Conservation (phyloP, 495 filamentous ascomycete genomes). For the Sporormia fimetaria region DNA sequence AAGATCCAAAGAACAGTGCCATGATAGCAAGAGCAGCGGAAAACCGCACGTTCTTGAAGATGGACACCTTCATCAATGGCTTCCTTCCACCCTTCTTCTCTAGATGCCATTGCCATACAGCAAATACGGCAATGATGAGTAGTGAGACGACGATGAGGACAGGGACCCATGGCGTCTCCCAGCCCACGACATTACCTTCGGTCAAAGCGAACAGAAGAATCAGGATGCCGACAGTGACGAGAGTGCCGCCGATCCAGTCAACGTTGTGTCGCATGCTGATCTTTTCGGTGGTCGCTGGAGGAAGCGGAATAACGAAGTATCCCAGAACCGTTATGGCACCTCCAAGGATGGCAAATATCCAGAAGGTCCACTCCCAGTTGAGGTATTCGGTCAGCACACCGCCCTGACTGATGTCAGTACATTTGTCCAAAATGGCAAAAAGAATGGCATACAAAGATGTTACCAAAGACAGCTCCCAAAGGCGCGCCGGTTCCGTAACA, state of each 20-base stretch:
- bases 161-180: constrained; percentile 54
- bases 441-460: constrained; percentile 32
- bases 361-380: constrained; percentile 49
- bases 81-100: constrained; percentile 37
- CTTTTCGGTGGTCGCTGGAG: constrained; percentile 5
- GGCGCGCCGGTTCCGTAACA: constrained; percentile 29
- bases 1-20: constrained; percentile 47
- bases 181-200: constrained; percentile 55
- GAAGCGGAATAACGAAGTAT: constrained; percentile 29
- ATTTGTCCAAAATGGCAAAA: neutral
- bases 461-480: constrained; percentile 46
- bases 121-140: constrained; percentile 46
- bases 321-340: constrained; percentile 25
- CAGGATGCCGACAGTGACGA: constrained; percentile 35
- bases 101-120: constrained; percentile 52
- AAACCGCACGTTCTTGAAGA: constrained; percentile 43
- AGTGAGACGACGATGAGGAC: constrained; percentile 52
- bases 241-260: constrained; percentile 31
- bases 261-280: constrained; percentile 19
- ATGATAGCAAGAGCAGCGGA: constrained; percentile 50
- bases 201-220: constrained; percentile 52
- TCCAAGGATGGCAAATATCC: constrained; percentile 29
- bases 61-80: constrained; percentile 50
- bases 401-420: constrained; percentile 15
- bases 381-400: constrained; percentile 46